Percentiles rank a stretch among this genome's conserved stretches.
phyloP scores from a whole-genome alignment of 345 rosid species.

The Adansonia digitata region DNA sequence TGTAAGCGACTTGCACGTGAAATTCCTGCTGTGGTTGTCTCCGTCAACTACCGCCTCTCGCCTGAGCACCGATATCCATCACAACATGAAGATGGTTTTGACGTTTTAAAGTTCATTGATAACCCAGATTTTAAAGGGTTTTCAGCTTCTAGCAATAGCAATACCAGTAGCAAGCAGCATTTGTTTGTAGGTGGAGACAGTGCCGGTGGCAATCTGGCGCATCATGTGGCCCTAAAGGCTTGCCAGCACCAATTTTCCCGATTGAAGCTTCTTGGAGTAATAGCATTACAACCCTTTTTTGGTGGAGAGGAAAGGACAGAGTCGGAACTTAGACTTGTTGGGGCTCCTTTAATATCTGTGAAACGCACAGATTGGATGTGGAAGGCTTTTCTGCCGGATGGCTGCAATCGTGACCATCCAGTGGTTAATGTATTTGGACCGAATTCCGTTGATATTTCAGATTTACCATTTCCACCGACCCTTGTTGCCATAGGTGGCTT shows the following conservation, averaged over 20 bases:
- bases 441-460: constrained; percentile 15
- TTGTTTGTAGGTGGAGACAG: constrained; percentile 35
- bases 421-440: constrained; percentile 18
- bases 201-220: constrained; percentile 1
- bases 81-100: constrained; percentile 30
- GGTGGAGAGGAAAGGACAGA: constrained; percentile 2
- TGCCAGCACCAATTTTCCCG: constrained; percentile 5
- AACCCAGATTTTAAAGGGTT: not conserved
- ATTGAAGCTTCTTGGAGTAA: constrained; percentile 18
- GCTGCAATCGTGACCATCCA: constrained; percentile 17
- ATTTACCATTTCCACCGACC: not conserved
- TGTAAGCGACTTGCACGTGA: constrained; percentile 25
- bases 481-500: not conserved
- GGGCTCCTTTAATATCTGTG: constrained; percentile 10
- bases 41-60: constrained; percentile 32
- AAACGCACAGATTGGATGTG: constrained; percentile 25
- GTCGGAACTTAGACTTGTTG: not conserved
- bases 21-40: constrained; percentile 21
- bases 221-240: constrained; percentile 7
- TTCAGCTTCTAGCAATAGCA: not conserved
- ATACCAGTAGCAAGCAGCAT: constrained; percentile 3
- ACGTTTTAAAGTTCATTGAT: constrained; percentile 21
- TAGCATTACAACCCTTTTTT: constrained; percentile 13
- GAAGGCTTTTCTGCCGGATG: constrained; percentile 24
- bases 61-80: constrained; percentile 35